Evolutionary conservation across 441 rosid species (phyloP), one percentile per base, ranked within the genome.

Genomic region (Populus tomentosa): DNA sequence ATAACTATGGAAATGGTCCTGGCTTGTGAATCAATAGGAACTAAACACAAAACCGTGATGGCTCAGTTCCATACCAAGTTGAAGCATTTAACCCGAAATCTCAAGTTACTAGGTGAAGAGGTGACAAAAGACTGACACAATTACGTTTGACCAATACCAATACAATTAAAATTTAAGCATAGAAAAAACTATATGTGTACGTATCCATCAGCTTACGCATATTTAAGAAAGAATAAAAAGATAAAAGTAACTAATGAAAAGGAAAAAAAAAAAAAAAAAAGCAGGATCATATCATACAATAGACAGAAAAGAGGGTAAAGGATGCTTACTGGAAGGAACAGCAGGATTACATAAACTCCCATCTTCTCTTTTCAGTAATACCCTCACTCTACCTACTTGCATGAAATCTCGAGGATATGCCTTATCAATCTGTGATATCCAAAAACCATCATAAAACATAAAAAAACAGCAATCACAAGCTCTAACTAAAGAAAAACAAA

Each of bases 351-450:
- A 79, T 14, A 90, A 86, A 77, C 90, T 88, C 63, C 98, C 99
- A 81, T 96, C 99, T 82, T 91, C 98, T 81, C 81, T 88, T 84
- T 87, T 96, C 81, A 96, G 88, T 76, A 80, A 78, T 7, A 92
- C 97, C 79, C 98, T 93, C 62, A 92, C 98, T 84, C 98, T 91
- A 75, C 98, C 99, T 78, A 88, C 73, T 92, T 96, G 99, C 98
- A 94, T 90, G 86, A 88, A 96, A 85, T 96, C 98, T 0, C 98
- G 92, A 7, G 98, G 98, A 78, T 94, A 96, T n/a, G 95, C 98
- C 88, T 96, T 96, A 79, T 94, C 96, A 81, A 90, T 80, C 97
- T 96, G 82, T 36, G 69, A 4, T 69, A 35, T 46, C 62, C 8
- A 82, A 28, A 61, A 68, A 33, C 6, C 69, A 80, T 33, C 20